Conservation (phyloP, 768 basidiomycete species). For the Boletus huronensis region DNA sequence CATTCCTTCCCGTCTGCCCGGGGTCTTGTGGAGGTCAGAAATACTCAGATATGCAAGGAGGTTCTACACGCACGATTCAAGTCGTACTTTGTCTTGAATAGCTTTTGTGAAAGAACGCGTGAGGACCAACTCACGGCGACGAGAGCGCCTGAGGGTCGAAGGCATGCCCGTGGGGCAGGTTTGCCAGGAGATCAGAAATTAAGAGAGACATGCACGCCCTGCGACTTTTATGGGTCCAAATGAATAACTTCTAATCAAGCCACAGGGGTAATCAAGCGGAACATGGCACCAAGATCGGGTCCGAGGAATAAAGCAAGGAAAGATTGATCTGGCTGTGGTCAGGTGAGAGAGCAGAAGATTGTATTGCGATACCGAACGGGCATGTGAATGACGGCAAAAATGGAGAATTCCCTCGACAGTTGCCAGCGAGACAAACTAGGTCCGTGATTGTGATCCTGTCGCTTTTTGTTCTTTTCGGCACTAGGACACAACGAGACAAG, state of each 20-base stretch:
- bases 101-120: conserved; percentile 50
- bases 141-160: conserved; percentile 44
- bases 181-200: conserved; percentile 12
- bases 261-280: conserved; percentile 28
- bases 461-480: conserved; percentile 16
- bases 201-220: conserved; percentile 12
- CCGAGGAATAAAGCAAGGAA: conserved; percentile 14
- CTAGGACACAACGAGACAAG: conserved; percentile 2
- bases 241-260: conserved; percentile 15
- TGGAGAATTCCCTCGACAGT: conserved; percentile 15
- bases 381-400: conserved; percentile 16
- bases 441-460: background rate
- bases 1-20: conserved; percentile 20
- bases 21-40: conserved; percentile 14
- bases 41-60: background rate
- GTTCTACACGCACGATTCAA: conserved; percentile 29
- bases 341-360: conserved; percentile 10
- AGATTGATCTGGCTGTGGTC: conserved; percentile 3
- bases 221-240: conserved; percentile 30
- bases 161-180: conserved; percentile 34
- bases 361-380: conserved; percentile 4
- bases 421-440: conserved; percentile 5
- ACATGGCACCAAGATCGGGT: conserved; percentile 12
- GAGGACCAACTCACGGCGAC: conserved; percentile 44
- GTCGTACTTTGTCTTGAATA: conserved; percentile 40